These are phyloP conservation scores for Diplogelasinospora grovesii DNA, from an alignment of 495 filamentous ascomycete genomes.

Conservation along the genomic window DNA sequence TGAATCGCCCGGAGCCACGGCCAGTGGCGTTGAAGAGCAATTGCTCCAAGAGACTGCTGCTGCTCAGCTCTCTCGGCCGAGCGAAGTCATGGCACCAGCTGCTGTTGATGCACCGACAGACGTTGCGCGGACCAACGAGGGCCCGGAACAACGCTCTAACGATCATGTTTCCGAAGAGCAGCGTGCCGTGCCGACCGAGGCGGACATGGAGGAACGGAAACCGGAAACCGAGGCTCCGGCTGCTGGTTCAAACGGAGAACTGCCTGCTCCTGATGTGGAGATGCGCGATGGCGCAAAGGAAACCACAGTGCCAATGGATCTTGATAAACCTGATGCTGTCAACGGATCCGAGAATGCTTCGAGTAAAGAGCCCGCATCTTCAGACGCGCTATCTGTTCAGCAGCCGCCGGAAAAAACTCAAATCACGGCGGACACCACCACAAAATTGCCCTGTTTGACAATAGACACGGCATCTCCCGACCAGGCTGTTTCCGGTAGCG, in stretches of 20 bases:
- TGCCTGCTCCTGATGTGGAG: too few relatives aligned
- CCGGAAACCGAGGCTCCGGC: too few relatives aligned
- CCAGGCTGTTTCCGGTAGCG: too few relatives aligned
- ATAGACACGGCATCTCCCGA: neutral
- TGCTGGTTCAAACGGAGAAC: too few relatives aligned
- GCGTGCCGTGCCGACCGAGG: too few relatives aligned
- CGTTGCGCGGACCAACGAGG: too few relatives aligned
- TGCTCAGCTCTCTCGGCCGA: slow-evolving; percentile 11
- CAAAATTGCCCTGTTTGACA: neutral
- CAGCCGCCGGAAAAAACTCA: neutral
- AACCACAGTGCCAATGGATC: slow-evolving; percentile 7
- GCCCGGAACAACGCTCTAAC: too few relatives aligned
- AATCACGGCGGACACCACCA: neutral
- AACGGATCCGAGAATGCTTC: neutral
- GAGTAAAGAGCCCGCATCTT: neutral
- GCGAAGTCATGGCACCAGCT: neutral
- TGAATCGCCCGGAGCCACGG: neutral
- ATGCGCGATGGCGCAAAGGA: too few relatives aligned
- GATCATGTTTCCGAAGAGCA: too few relatives aligned
- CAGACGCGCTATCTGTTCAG: neutral
- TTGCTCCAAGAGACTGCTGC: slow-evolving; percentile 35
- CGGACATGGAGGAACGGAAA: too few relatives aligned
- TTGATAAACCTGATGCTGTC: slow-evolving; percentile 3
- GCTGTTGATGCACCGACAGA: neutral
- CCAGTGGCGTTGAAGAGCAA: slow-evolving; percentile 32